phyloP scores from a whole-genome alignment of 169 alveolate species.

The Plasmodium blacklocki region DNA sequence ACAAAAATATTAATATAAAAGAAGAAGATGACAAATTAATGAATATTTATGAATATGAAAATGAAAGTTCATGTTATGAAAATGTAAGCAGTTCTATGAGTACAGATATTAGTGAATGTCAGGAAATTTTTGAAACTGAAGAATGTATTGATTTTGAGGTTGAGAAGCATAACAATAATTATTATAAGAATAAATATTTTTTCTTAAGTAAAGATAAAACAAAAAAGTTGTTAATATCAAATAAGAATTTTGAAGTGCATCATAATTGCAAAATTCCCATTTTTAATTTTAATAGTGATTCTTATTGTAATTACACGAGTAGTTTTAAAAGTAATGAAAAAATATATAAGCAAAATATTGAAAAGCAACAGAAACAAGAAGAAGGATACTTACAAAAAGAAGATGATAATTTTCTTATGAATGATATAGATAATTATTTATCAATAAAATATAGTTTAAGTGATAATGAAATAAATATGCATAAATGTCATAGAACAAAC shows the following conservation, averaged over 20 bases:
- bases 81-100: background rate
- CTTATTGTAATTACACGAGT: background rate
- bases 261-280: background rate
- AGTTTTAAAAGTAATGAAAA: background rate
- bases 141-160: background rate
- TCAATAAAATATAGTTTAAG: background rate
- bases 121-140: background rate
- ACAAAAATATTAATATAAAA: background rate
- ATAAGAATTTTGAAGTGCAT: too few relatives aligned
- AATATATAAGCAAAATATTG: too few relatives aligned
- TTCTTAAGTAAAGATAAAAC: background rate
- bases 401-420: background rate
- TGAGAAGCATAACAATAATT: background rate
- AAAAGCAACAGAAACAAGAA: background rate
- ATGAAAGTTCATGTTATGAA: background rate
- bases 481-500: background rate
- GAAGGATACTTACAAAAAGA: background rate
- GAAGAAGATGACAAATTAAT: background rate
- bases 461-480: background rate
- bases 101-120: too few relatives aligned
- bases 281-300: slow-evolving; percentile 10
- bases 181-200: background rate
- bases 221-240: background rate
- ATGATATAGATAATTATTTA: background rate
- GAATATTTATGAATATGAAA: background rate